Base-by-base conservation (phyloP, 23 red algal species). In the Agarophyton chilense region DNA sequence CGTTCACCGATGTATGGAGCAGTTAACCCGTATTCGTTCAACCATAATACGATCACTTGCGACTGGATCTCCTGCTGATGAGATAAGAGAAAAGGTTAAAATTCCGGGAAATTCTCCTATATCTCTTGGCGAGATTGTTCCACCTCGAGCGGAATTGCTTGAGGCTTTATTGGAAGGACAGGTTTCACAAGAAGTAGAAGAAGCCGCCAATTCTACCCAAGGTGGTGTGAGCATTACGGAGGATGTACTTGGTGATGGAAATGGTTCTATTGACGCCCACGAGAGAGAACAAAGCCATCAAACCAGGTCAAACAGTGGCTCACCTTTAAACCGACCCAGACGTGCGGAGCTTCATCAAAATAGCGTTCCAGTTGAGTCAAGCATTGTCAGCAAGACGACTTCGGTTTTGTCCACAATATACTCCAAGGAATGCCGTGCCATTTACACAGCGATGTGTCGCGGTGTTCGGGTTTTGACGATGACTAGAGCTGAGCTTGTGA, bases 1-100 rank as follows among this genome's bases (percentile, higher is more conserved):
- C 28, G 82, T 88, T 72, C 81, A 94, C 45, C 72, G 64, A 55
- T 80, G 84, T 32, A 87, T 87, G 65, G 92, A 94, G 26, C 78
- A 82, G 22, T 53, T 94, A 7, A 55, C 47, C 34, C 35, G 39
- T 24, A 49, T 88, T 60, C 47, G 92, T 24, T 80, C 82, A 34
- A 53, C 92, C 3, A 82, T 94, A 10, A 84, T 92, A 58, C 61
- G 79, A 4, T 83, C 81, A 10, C 52, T 92, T 25, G 56, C 57
- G n/a, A 82, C 89, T 28, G 71, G 85, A 22, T 52, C 67, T 28
- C 85, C 85, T 0, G 71, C 32, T 19, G 85, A 89, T 19, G 42
- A 78, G 18, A 7, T 50, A 41, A 79, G 60, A 65, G 58, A 89
- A n/a, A 66, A 75, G 32, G 38, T 38, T 8, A 80, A 56, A 42